phyloP scores from a whole-genome alignment of 225 moss, liverwort and hornwort genomes.

The Marchantia paleacea region DNA sequence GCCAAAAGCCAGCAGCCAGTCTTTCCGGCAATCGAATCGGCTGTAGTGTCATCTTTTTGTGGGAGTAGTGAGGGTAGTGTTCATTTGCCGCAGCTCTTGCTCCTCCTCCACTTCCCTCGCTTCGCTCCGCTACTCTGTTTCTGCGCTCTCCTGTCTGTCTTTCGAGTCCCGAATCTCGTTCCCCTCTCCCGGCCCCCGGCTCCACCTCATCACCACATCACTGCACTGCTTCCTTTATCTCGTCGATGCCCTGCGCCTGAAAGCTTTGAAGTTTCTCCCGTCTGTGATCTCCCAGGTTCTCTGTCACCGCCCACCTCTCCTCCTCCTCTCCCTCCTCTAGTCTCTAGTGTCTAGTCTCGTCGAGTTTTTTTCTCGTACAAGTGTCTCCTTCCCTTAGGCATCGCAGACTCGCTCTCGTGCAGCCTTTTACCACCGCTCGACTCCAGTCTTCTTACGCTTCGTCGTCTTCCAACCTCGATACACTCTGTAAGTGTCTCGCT shows the following conservation, averaged over 20 bases:
- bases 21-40: conserved; percentile 16
- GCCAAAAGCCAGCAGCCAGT: background rate
- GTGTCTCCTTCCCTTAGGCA: background rate
- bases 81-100: background rate
- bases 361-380: background rate
- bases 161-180: background rate
- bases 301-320: background rate
- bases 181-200: background rate
- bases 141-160: conserved; percentile 6
- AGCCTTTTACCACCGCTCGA: too few relatives aligned
- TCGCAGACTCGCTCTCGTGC: background rate
- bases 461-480: background rate
- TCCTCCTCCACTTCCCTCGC: background rate
- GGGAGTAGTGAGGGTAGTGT: background rate
- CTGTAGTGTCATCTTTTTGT: background rate
- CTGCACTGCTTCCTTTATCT: conserved; percentile 2
- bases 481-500: background rate
- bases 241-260: background rate
- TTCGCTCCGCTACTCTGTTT: background rate
- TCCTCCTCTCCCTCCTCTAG: background rate
- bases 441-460: background rate
- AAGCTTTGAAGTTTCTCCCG: conserved; percentile 19
- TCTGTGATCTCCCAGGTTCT: conserved; percentile 16
- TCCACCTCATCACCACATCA: conserved; percentile 7
- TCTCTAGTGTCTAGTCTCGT: background rate